Evolutionary conservation across 2,329 filamentous ascomycete species (phyloP).

Genomic region (Lojkania enalia): DNA sequence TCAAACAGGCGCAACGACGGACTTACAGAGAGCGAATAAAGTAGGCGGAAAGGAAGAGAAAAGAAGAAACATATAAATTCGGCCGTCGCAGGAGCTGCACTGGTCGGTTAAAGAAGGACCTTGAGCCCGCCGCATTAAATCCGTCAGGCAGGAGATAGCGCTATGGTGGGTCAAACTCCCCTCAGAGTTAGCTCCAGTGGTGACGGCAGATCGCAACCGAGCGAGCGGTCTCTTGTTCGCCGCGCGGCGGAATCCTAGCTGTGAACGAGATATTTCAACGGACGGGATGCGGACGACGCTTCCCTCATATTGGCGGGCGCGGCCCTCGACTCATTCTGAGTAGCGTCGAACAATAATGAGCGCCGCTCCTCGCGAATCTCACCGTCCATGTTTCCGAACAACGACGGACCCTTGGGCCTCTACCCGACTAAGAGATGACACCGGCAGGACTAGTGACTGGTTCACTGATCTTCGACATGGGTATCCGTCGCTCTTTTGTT

Average conservation of each 20-base stretch:
- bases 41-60: neutral
- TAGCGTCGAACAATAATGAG: too few species aligned
- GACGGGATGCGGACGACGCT: conserved; percentile 13
- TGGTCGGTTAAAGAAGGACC: conserved; percentile 3
- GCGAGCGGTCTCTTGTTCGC: neutral
- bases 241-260: neutral
- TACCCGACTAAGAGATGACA: too few species aligned
- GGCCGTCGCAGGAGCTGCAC: neutral
- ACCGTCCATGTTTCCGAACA: too few species aligned
- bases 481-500: too few species aligned
- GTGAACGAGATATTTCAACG: conserved; percentile 10
- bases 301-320: neutral
- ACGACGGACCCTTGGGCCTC: too few species aligned
- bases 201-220: conserved; percentile 8
- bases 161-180: conserved; percentile 3
- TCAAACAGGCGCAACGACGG: neutral
- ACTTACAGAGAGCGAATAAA: conserved; percentile 2
- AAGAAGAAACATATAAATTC: neutral
- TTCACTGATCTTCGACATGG: too few species aligned
- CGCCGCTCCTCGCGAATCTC: too few species aligned
- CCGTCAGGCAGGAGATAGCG: conserved; percentile 5
- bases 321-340: conserved; percentile 2
- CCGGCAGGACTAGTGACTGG: too few species aligned
- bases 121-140: neutral
- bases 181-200: neutral